Evolutionary conservation across 371 early-diverging fungal species (phyloP).

Genomic region (Parasitella parasitica): DNA sequence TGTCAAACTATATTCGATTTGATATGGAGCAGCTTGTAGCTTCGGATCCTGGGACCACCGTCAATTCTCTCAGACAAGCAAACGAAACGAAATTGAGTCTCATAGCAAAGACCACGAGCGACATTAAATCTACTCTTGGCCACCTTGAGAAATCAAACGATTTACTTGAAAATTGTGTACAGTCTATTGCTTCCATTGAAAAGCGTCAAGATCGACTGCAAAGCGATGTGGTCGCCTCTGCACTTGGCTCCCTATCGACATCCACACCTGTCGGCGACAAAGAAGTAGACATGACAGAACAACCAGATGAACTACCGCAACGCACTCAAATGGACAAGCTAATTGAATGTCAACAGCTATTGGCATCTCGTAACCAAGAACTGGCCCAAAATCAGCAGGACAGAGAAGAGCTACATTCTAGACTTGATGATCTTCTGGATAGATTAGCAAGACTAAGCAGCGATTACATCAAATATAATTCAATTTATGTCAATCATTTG

Average conservation of each 20-base stretch:
- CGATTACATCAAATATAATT: neutral
- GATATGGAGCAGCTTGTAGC: neutral
- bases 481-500: conserved; percentile 3
- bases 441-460: neutral
- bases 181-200: neutral
- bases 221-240: neutral
- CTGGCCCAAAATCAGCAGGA: neutral
- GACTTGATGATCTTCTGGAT: neutral
- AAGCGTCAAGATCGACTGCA: neutral
- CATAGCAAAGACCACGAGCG: neutral
- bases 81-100: neutral
- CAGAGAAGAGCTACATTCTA: neutral
- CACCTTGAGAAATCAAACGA: neutral
- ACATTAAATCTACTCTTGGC: neutral
- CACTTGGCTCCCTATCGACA: neutral
- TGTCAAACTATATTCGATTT: neutral
- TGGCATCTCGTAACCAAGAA: neutral
- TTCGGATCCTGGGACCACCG: neutral
- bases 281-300: neutral
- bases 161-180: neutral
- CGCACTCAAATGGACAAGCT: neutral
- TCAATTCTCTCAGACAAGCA: neutral
- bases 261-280: neutral
- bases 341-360: neutral
- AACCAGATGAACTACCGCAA: neutral